Evolutionary conservation across 164 flowering plant species (phyloP).

Genomic region (Dillenia suffruticosa): DNA sequence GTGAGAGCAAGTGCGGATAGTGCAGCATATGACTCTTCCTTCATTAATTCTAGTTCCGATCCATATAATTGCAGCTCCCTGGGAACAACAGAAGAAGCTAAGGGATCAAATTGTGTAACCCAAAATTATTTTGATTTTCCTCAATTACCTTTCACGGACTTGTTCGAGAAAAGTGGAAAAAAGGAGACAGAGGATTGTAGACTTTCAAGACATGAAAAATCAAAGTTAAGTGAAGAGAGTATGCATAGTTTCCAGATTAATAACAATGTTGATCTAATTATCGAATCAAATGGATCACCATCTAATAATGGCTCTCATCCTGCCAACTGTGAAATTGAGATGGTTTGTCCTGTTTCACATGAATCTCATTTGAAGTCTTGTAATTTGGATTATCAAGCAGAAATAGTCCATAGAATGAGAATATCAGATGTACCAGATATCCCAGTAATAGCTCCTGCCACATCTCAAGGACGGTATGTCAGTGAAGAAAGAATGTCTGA

Average conservation of each 20-base stretch:
- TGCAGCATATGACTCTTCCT: conserved; percentile 44
- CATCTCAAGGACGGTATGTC: conserved; percentile 27
- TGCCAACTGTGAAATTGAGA: conserved; percentile 36
- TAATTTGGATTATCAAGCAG: conserved; percentile 22
- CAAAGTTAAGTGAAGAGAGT: conserved; percentile 36
- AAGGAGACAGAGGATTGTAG: conserved; percentile 24
- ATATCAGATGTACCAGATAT: conserved; percentile 52
- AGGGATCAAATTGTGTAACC: conserved; percentile 22
- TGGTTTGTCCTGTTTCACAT: conserved; percentile 20
- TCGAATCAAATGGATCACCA: conserved; percentile 43
- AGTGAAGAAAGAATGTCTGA: conserved; percentile 71
- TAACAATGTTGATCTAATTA: conserved; percentile 64
- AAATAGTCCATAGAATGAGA: conserved; percentile 35
- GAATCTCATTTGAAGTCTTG: conserved; percentile 21
- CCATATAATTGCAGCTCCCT: conserved; percentile 27
- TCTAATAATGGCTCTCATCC: conserved; percentile 20
- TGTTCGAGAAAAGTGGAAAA: conserved; percentile 43
- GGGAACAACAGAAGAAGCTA: conserved; percentile 24
- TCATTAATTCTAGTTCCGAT: conserved; percentile 27
- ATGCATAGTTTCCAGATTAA: conserved; percentile 72
- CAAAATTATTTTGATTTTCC: conserved; percentile 63
- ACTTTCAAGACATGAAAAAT: conserved; percentile 25
- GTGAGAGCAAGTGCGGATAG: conserved; percentile 49
- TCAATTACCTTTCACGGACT: conserved; percentile 63
- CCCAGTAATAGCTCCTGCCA: conserved; percentile 20